Evolutionary conservation across 164 flowering plant species (phyloP), one percentile per base, ranked within the genome.

Genomic region (Tetrastigma voinierianum): DNA sequence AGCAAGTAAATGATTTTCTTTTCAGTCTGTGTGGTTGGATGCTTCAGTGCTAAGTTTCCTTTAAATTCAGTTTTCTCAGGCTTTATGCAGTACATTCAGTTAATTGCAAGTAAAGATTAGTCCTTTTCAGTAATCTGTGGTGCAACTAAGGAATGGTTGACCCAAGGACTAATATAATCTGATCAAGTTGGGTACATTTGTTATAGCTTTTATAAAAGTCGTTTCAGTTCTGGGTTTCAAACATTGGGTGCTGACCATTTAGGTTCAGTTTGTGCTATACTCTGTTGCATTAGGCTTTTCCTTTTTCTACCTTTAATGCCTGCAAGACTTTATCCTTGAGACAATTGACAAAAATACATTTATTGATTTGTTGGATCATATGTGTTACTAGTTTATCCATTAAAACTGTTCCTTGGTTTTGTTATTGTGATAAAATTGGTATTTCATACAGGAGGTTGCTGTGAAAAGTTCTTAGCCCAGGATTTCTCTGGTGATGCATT

Each of bases 401-500:
- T 73, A 19, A 57, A 67, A 43, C 17, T 67, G 51, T 10, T 76
- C 43, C 17, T 58, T 52, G 46, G 43, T 46, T 57, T 57, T 44
- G 10, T 49, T 69, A 14, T 13, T 25, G 16, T 58, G 40, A 61
- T 72, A 16, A 40, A 20, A 51, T 45, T 69, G 24, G 51, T 59
- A 64, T 68, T 68, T 51, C 47, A 59, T 77, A 66, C 87, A 96
- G 99, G 98, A 96, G 78, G 99, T 96, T 76, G 99, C 99, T 63
- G 98, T 96, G 75, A 96, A 96, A 96, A 89, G 77, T 92, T 96
- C 72, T 74, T 96, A 70, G 87, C 86, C 65, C 99, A 96, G 79
- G 98, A 86, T 73, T 78, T 96, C 57, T 86, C 94, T 55, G 93
- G 97, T 51, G 95, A 89, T 82, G 91, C 97, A 63, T 76, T 92